Evolutionary conservation across 169 alveolate species (phyloP).

Genomic region (Cryptosporidium sp.): DNA sequence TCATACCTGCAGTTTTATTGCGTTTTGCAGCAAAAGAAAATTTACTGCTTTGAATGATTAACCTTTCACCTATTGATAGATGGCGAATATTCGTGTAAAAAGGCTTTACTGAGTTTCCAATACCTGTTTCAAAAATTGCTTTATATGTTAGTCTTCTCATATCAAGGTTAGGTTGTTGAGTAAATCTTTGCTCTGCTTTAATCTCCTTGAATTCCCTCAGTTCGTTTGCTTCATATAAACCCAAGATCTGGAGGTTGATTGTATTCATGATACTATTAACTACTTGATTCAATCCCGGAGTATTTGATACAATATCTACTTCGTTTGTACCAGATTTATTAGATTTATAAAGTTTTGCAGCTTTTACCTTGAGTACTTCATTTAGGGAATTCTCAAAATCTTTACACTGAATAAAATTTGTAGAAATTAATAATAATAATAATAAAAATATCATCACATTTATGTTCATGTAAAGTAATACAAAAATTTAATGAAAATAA

Average conservation of each 20-base stretch:
- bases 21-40: neutral
- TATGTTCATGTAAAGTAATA: neutral
- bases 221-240: neutral
- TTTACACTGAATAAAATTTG: neutral
- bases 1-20: neutral
- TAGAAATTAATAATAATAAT: neutral
- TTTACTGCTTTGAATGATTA: slow-evolving; percentile 15
- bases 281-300: neutral
- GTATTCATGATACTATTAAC: too few relatives aligned
- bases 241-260: neutral
- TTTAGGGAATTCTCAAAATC: neutral
- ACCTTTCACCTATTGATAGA: slow-evolving; percentile 13
- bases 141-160: neutral
- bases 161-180: neutral
- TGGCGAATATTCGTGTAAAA: neutral
- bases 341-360: neutral
- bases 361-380: neutral
- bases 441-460: neutral
- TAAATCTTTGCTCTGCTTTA: too few relatives aligned
- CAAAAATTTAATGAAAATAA: neutral
- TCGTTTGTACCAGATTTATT: neutral
- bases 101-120: neutral
- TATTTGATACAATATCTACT: neutral
- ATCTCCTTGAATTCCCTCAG: neutral
- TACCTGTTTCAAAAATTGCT: neutral